These are phyloP conservation scores for Beauveria asiatica DNA, from an alignment of 2,329 filamentous ascomycete genomes.

Conservation along the genomic window DNA sequence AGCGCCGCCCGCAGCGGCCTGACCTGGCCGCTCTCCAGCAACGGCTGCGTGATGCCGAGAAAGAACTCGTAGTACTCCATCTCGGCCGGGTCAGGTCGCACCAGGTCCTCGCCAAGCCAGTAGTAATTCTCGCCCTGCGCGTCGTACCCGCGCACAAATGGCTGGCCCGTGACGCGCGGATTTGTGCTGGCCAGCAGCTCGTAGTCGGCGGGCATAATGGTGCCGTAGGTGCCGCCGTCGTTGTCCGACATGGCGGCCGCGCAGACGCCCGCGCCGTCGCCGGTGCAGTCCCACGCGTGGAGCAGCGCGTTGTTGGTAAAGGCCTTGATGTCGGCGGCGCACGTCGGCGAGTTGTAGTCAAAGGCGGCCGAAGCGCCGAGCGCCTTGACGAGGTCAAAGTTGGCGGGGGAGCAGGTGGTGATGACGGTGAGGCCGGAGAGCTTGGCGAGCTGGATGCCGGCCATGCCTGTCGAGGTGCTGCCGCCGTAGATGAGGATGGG, in stretches of 20 bases:
- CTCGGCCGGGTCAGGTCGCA: neutral
- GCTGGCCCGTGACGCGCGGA: neutral
- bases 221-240: no score
- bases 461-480: constrained; percentile 47
- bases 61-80: neutral
- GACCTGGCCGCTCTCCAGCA: neutral
- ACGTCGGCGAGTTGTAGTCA: constrained; percentile 18
- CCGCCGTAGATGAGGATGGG: constrained; percentile 33
- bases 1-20: neutral
- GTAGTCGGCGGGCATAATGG: no score
- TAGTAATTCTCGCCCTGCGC: neutral
- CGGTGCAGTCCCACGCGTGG: no score
- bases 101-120: neutral
- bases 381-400: constrained; percentile 21
- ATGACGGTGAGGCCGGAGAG: constrained; percentile 25
- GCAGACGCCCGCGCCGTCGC: no score
- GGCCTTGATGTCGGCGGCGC: no score
- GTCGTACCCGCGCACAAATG: neutral
- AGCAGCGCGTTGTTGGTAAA: no score
- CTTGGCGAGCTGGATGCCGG: constrained; percentile 31
- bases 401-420: constrained; percentile 23
- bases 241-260: no score
- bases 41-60: neutral
- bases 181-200: neutral
- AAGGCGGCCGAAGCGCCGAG: constrained; percentile 24